Evolutionary conservation across 116 monocot species (phyloP).

Genomic region (Dioscorea cayenensis): DNA sequence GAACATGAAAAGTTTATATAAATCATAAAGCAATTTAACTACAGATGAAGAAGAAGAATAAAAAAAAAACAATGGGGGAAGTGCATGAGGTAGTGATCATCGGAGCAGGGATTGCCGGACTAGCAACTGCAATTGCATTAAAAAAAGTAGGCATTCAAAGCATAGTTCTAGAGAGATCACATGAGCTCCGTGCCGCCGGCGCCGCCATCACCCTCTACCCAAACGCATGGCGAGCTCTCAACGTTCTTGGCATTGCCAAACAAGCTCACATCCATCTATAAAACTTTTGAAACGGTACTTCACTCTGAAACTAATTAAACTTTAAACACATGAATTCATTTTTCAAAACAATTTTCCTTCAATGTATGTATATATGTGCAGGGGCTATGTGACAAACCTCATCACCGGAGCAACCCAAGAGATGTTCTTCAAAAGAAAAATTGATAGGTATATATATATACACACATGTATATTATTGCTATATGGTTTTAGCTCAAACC

Average conservation of each 20-base stretch:
- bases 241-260: slow-evolving; percentile 4
- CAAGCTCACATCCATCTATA: slow-evolving; percentile 13
- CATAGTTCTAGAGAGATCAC: slow-evolving; percentile 9
- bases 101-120: slow-evolving; percentile 15
- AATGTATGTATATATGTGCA: too few relatives aligned
- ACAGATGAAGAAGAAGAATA: too few relatives aligned
- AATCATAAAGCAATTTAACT: too few relatives aligned
- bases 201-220: slow-evolving; percentile 9
- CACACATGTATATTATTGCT: too few relatives aligned
- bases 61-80: too few relatives aligned
- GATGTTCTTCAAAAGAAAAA: too few relatives aligned
- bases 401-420: too few relatives aligned
- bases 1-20: too few relatives aligned
- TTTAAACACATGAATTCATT: background rate
- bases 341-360: too few relatives aligned
- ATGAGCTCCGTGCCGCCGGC: slow-evolving; percentile 6
- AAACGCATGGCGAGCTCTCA: slow-evolving; percentile 20
- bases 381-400: too few relatives aligned
- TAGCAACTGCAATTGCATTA: slow-evolving; percentile 17
- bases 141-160: slow-evolving; percentile 4
- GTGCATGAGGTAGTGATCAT: slow-evolving; percentile 19
- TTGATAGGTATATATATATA: too few relatives aligned
- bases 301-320: background rate
- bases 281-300: slow-evolving; percentile 4
- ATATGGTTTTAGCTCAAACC: too few relatives aligned